Evolutionary conservation across 495 filamentous ascomycete genomes (phyloP), one percentile per base, ranked within the genome.

Genomic region (Podospora pseudoanserina): DNA sequence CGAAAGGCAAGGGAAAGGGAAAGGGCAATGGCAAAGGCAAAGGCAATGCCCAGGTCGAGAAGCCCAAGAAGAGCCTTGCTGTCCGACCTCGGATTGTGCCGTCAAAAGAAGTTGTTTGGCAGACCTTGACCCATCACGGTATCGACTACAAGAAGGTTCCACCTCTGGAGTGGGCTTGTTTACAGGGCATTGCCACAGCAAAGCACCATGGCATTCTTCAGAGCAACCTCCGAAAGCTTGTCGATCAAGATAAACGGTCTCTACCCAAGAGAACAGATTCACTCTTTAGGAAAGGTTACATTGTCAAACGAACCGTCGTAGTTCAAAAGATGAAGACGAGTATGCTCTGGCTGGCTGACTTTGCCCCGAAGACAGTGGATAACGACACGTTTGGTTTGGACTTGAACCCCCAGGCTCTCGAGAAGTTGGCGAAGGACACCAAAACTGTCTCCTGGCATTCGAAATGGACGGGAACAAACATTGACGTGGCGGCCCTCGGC

Each of bases 201-300:
- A 86, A 89, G 65, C 80, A 84, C 44, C 78, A 86, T 23, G 94
- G 94, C 16, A 91, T 97, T 54, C 78, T 89, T 1, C 94, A 97
- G 78, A 87, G 89, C 7, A 88, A 94, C 20, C 81, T 97, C n/a
- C 86, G 89, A 23, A 84, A 80, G 34, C 74, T 90, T 9, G 92
- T 91, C 68, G 89, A 90, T 20, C 94, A 97, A 78, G 92, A 97
- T 76, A 96, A 96, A 74, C 86, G 92, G 57, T 97, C 94, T 2
- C 86, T 97, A 5, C 92, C 94, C 15, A 87, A 87, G 62, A 84
- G 94, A 55, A 97, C 94, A 1, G 90, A 93, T 69, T 79, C 83
- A 1, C 84, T 97, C 20, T 86, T 86, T 23, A 81, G 83, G 65
- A 91, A 90, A 73, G 94, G 94, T 9, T 96, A 97, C 76, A 92